Evolutionary conservation across 2,329 filamentous ascomycete genomes (phyloP).

Genomic region (Chaetothyriales sp.): DNA sequence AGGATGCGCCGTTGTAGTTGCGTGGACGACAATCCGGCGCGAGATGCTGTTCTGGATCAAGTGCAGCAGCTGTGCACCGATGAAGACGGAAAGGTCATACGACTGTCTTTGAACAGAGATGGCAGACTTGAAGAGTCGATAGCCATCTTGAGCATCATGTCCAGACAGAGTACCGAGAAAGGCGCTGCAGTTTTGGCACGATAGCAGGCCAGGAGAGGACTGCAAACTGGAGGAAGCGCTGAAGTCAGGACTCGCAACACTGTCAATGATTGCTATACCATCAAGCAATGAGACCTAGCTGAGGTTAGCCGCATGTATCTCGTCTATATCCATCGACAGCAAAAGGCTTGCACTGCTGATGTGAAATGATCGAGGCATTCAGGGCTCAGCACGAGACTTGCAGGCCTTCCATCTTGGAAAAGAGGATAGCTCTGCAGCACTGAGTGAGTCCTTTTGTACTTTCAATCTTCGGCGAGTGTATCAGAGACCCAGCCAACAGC

Average conservation of each 20-base stretch:
- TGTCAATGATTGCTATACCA: neutral
- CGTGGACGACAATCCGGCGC: conserved; percentile 39
- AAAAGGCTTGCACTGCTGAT: conserved; percentile 13
- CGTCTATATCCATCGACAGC: conserved; percentile 22
- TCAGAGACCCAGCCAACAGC: conserved; percentile 38
- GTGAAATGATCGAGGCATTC: conserved; percentile 9
- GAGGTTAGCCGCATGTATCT: conserved; percentile 22
- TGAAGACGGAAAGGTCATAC: conserved; percentile 24
- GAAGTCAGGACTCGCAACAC: neutral
- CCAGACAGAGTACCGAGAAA: conserved; percentile 19
- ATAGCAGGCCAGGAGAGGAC: conserved; percentile 6
- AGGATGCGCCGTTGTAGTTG: conserved; percentile 13
- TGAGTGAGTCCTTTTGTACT: conserved; percentile 2
- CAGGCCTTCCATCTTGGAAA: conserved; percentile 21
- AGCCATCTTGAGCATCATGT: conserved; percentile 31
- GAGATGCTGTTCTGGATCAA: conserved; percentile 41
- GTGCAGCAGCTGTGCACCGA: conserved; percentile 42
- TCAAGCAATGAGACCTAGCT: neutral
- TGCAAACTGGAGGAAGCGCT: neutral
- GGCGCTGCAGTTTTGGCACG: conserved; percentile 21
- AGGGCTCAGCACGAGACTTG: conserved; percentile 10
- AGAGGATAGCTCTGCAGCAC: conserved; percentile 11
- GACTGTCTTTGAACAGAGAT: conserved; percentile 21
- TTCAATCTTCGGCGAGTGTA: conserved; percentile 43
- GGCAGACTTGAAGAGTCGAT: conserved; percentile 36